phyloP scores from a whole-genome alignment of 2,329 filamentous ascomycete species.

The Claviceps africana region DNA sequence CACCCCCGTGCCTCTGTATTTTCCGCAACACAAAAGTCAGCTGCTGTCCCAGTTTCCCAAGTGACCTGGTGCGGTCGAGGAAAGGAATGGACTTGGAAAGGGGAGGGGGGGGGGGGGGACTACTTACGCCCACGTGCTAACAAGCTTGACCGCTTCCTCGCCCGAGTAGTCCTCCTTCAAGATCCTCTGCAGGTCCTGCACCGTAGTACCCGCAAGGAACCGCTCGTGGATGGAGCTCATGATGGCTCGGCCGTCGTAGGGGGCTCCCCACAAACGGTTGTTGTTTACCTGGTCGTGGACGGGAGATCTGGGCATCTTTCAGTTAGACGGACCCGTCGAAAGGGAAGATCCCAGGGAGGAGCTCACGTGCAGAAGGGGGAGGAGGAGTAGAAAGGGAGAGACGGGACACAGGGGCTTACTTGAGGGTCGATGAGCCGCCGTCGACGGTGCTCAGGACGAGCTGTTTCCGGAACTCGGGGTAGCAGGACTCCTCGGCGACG shows the following conservation, averaged over 20 bases:
- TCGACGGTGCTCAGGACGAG: slow-evolving; percentile 27
- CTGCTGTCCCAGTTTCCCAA: too few species aligned
- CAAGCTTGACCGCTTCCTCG: slow-evolving; percentile 19
- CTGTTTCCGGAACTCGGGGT: slow-evolving; percentile 26
- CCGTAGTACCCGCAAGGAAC: slow-evolving; percentile 23
- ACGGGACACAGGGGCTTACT: too few species aligned
- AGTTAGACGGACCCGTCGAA: too few species aligned
- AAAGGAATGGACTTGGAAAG: too few species aligned
- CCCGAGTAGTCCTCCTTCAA: slow-evolving; percentile 23
- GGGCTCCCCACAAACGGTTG: slow-evolving; percentile 24
- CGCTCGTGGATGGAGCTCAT: slow-evolving; percentile 25
- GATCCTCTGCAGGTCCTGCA: slow-evolving; percentile 27
- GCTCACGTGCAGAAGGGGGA: too few species aligned
- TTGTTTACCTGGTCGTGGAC: slow-evolving; percentile 29
- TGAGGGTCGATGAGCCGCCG: slow-evolving; percentile 30
- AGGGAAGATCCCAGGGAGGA: too few species aligned
- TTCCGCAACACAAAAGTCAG: too few species aligned
- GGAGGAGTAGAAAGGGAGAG: too few species aligned
- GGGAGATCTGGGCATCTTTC: slow-evolving; percentile 15
- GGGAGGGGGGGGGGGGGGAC: neutral
- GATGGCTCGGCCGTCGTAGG: slow-evolving; percentile 32
- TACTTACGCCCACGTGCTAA: slow-evolving; percentile 25
- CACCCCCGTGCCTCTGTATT: slow-evolving; percentile 24
- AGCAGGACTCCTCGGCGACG: slow-evolving; percentile 27
- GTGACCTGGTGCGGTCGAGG: too few species aligned